Evolutionary conservation across 2,329 filamentous ascomycete genomes (phyloP), one percentile per base, ranked within the genome.

Genomic region (Sclerotinia sclerotiorum): DNA sequence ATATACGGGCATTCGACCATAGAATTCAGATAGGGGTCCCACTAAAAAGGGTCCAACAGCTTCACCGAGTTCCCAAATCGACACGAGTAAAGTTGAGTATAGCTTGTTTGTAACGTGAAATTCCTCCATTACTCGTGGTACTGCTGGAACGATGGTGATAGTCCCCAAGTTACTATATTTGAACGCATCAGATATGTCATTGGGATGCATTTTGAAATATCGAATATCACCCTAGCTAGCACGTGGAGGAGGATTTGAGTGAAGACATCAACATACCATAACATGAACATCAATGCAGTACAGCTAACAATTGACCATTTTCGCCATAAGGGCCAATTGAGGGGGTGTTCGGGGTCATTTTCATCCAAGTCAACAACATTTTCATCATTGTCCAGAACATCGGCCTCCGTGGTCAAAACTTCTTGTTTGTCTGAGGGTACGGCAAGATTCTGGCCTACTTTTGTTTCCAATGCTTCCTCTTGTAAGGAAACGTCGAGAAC

Each of bases 51-150:
- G 60, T 52, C 60, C 60, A 15, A 63, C 52, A 21, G 52, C 60
- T 63, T 63, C 60, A 7, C 60, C 60, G 29, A 63, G 60, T 29
- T 63, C 60, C 60, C 60, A 67, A 2, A 67, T 67, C 5, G 65
- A 60, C 5, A 60, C 65, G 27, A 67, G 65, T 15, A 67, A 19
- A 5, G 54, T 56, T 8, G 46, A 60, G 15, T 67, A 46, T 7
- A 57, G 15, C 3, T 46, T 8, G 4, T 67, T 67, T n/a, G 65
- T 67, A 5, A 46, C n/a, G 13, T 60, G 54, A 13, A 67, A 67
- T 6, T 51, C 55, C 3, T 57, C 19, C 54, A 67, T 48, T 27
- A 67, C n/a, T 42, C 49, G 46, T 49, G 65, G 55, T 5, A 67
- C 65, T 3, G 65, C 65, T 15, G 65, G 55, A 6, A 56, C 55